Base-by-base conservation (phyloP, 768 basidiomycete species). In the Nidularia sp. region DNA sequence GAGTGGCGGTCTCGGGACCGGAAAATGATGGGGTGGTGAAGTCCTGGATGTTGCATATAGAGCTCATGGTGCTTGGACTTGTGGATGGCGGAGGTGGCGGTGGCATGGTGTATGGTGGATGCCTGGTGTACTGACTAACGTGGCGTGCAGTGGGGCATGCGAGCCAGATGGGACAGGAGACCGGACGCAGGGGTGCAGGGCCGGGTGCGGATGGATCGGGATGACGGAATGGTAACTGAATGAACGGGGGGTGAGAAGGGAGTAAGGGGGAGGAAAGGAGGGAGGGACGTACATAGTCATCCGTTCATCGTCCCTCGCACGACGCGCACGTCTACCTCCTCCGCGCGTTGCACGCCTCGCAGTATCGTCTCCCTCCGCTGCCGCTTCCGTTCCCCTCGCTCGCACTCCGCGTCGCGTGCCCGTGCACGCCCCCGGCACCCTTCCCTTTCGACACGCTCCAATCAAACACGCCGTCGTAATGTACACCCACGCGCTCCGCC, bases 401-500 rank as follows among this genome's bases (percentile, higher is more conserved):
- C 29, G 66, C 61, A 10, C 61, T 62, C 48, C 66, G 57, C 39
- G 66, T 66, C 10, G 44, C 25, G 13, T 22, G 44, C 25, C 12
- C 25, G 13, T 29, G 13, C 4, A 3, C 6, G 44, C 52, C 55
- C 34, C 15, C 55, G 29, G 57, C 53, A 12, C 44, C 35, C 22
- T 34, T 51, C 29, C 50, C 53, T 6, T 34, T 32, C 32, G 42
- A 57, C 29, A 71, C 61, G 13, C 63, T 70, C 77, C 77, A 79
- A 52, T 77, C 74, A 58, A 63, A 77, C 1, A 71, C 69, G 9
- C 71, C 76, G 59, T 84, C 81, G 58, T 81, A 84, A 50, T 74
- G 73, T 5, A 84, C 69, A 1, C 77, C 80, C n/a, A 77, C 66
- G 6, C 79, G 73, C 53, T 71, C 73, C 1, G 79, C 84, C 8